phyloP scores from a whole-genome alignment of 2,329 filamentous ascomycete species.

The Lachnellula cervina region DNA sequence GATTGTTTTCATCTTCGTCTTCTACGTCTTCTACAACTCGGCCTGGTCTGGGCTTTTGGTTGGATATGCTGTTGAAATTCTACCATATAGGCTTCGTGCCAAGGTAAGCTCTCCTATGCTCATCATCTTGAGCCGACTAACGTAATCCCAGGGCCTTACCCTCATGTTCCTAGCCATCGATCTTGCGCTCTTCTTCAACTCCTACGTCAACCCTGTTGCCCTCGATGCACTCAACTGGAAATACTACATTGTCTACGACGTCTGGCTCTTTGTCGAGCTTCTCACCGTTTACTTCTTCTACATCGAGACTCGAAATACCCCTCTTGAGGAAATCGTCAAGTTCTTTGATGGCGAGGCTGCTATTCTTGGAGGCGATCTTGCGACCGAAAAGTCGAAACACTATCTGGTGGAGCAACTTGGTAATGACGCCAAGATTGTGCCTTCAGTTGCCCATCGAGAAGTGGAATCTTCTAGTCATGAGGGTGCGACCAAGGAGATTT shows the following conservation, averaged over 20 bases:
- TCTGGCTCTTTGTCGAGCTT: slow-evolving; percentile 28
- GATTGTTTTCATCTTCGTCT: slow-evolving; percentile 47
- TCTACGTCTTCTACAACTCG: slow-evolving; percentile 40
- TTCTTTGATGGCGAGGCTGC: slow-evolving; percentile 41
- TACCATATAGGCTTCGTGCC: slow-evolving; percentile 27
- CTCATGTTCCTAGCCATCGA: slow-evolving; percentile 42
- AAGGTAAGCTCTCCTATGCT: slow-evolving; percentile 15
- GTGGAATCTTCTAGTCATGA: neutral
- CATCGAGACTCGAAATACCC: slow-evolving; percentile 39
- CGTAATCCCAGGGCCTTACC: slow-evolving; percentile 29
- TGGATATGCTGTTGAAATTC: slow-evolving; percentile 27
- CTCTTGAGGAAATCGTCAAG: slow-evolving; percentile 42
- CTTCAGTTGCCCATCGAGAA: neutral
- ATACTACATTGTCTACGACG: slow-evolving; percentile 41
- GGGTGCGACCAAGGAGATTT: neutral
- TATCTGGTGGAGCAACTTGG: slow-evolving; percentile 16
- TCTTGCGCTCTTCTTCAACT: slow-evolving; percentile 41
- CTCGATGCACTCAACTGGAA: slow-evolving; percentile 37
- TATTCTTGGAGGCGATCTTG: slow-evolving; percentile 22
- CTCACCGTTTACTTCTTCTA: slow-evolving; percentile 31
- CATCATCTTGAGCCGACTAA: neutral
- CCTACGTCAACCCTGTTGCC: slow-evolving; percentile 40
- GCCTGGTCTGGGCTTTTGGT: slow-evolving; percentile 28
- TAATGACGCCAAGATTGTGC: neutral
- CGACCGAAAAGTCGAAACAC: slow-evolving; percentile 19